Conservation (phyloP, 257 asterid species). For the Mitragyna speciosa region DNA sequence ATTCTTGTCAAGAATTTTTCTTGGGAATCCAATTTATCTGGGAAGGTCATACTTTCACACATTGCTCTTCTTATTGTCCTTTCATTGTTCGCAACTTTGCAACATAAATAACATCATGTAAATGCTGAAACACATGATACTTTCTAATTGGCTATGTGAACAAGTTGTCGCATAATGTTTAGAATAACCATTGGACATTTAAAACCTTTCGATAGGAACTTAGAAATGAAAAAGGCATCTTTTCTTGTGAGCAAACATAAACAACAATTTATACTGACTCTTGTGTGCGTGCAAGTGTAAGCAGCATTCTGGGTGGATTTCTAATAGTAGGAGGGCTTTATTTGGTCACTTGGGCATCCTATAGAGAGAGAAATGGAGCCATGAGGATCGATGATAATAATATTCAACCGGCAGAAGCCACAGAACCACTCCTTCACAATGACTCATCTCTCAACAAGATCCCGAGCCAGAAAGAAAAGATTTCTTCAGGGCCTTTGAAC, state of each 20-base stretch:
- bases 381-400: conserved; percentile 31
- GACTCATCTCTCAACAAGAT: conserved; percentile 49
- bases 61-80: background rate
- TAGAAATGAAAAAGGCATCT: background rate
- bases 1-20: conserved; percentile 75
- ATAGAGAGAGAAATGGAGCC: conserved; percentile 48
- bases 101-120: too few relatives aligned
- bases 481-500: conserved; percentile 59
- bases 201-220: background rate
- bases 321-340: conserved; percentile 84
- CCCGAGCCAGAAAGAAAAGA: conserved; percentile 53
- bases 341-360: conserved; percentile 92
- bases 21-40: conserved; percentile 89
- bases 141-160: too few relatives aligned
- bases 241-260: background rate
- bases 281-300: conserved; percentile 4
- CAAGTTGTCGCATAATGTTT: background rate
- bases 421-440: conserved; percentile 33
- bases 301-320: conserved; percentile 85
- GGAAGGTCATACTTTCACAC: conserved; percentile 62
- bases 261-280: background rate
- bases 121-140: background rate
- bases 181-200: too few relatives aligned
- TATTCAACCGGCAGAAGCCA: conserved; percentile 41
- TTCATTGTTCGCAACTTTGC: background rate